A percentile compares a stretch with the other conserved stretches of the same genome.
These are phyloP conservation scores for Rhodomyrtus psidioides DNA, from an alignment of 441 rosid genomes.

Conservation along the genomic window DNA sequence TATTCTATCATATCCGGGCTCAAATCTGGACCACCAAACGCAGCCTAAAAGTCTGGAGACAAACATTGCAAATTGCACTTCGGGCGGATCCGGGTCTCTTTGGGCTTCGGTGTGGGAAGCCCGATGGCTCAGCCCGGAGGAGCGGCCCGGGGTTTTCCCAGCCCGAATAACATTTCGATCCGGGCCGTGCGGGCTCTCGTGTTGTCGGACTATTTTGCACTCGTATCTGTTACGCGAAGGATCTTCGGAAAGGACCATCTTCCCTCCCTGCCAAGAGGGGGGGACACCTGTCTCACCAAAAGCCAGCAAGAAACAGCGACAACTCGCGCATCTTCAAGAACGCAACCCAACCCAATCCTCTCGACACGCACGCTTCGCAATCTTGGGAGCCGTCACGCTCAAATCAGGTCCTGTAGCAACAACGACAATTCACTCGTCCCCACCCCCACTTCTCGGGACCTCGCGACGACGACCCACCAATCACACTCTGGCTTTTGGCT, in stretches of 20 bases:
- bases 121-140: neutral
- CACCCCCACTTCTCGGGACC: neutral
- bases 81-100: too few relatives aligned
- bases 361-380: neutral
- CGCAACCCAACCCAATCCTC: neutral
- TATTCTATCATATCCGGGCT: too few relatives aligned
- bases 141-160: neutral
- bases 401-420: neutral
- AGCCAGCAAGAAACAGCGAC: neutral
- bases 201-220: neutral
- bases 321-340: neutral
- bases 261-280: too few relatives aligned
- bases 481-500: neutral
- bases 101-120: too few relatives aligned
- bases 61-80: fast-evolving
- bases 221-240: neutral
- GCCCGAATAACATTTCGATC: neutral
- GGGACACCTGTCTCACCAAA: neutral
- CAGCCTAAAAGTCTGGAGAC: neutral
- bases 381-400: neutral
- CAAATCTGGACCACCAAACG: too few relatives aligned
- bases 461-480: neutral
- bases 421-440: neutral
- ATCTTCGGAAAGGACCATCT: neutral
- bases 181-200: neutral